These are phyloP conservation scores for Cucurbita argyrosperma DNA, from an alignment of 306 rosid genomes.

Conservation along the genomic window DNA sequence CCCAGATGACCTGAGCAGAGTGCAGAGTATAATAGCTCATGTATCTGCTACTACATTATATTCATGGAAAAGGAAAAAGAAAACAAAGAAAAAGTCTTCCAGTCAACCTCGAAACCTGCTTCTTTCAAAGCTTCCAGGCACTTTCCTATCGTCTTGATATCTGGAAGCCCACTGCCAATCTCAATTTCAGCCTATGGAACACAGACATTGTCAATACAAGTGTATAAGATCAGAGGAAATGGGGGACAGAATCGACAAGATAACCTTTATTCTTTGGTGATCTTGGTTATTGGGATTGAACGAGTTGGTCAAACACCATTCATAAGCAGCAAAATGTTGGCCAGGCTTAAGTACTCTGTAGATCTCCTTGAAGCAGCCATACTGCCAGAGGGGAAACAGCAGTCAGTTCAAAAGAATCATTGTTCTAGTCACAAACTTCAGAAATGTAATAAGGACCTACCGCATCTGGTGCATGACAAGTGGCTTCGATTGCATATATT, in stretches of 20 bases:
- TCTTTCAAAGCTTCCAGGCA: conserved; percentile 79
- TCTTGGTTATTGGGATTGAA: conserved; percentile 58
- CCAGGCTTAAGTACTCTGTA: conserved; percentile 88
- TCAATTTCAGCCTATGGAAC: conserved; percentile 64
- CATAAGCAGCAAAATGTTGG: conserved; percentile 82
- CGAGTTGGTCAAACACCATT: conserved; percentile 87
- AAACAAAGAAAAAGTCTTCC: background rate
- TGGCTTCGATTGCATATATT: conserved; percentile 91
- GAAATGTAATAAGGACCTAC: conserved; percentile 23
- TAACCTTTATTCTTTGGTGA: conserved; percentile 71
- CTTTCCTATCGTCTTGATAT: conserved; percentile 59
- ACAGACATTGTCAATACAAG: background rate
- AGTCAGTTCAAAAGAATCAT: background rate
- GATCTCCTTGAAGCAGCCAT: conserved; percentile 86
- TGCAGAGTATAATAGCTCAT: background rate
- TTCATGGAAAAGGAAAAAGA: background rate
- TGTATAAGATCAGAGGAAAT: background rate
- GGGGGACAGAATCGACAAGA: background rate
- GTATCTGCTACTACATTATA: background rate
- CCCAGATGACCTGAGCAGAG: conserved; percentile 53
- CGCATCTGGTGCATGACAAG: conserved; percentile 97
- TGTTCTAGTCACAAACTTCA: background rate
- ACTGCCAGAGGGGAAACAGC: conserved; percentile 15
- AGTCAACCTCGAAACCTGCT: conserved; percentile 89
- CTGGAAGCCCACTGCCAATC: conserved; percentile 95